phyloP scores from a whole-genome alignment of 2,329 filamentous ascomycete species.

The Exophiala sideris region DNA sequence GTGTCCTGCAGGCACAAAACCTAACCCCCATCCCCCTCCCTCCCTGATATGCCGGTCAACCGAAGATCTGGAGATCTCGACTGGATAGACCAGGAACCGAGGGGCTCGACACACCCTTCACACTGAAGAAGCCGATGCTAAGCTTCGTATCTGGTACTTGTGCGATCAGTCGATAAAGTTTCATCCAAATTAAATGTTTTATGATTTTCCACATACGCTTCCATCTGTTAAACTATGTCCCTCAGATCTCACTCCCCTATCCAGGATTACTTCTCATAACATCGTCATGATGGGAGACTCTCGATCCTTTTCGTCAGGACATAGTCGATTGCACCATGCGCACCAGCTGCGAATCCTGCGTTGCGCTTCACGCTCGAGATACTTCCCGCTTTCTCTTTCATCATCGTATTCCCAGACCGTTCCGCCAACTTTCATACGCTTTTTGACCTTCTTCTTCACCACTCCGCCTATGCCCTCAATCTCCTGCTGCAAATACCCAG shows the following conservation, averaged over 20 bases:
- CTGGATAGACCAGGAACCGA: too few relatives aligned
- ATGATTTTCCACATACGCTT: too few relatives aligned
- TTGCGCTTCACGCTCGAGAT: conserved; percentile 66
- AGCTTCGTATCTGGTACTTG: too few relatives aligned
- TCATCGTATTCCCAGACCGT: conserved; percentile 84
- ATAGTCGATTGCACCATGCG: conserved; percentile 80
- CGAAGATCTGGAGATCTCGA: background rate
- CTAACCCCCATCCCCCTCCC: background rate
- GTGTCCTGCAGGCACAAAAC: background rate
- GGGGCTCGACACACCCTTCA: background rate
- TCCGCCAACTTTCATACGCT: conserved; percentile 74
- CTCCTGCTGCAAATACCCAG: conserved; percentile 81
- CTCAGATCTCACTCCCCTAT: conserved; percentile 3
- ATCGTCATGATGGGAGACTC: conserved; percentile 9
- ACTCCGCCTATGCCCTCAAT: conserved; percentile 86
- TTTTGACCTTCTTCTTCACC: conserved; percentile 83
- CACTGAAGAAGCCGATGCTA: too few relatives aligned
- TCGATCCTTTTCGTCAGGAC: conserved; percentile 56
- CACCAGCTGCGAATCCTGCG: conserved; percentile 78
- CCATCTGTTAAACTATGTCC: background rate
- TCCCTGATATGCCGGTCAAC: background rate
- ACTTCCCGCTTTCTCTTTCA: conserved; percentile 63
- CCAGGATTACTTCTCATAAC: background rate
- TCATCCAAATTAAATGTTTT: background rate
- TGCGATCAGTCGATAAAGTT: background rate